These are phyloP conservation scores for Auricularia heimuer DNA, from an alignment of 768 basidiomycete genomes.

Conservation along the genomic window DNA sequence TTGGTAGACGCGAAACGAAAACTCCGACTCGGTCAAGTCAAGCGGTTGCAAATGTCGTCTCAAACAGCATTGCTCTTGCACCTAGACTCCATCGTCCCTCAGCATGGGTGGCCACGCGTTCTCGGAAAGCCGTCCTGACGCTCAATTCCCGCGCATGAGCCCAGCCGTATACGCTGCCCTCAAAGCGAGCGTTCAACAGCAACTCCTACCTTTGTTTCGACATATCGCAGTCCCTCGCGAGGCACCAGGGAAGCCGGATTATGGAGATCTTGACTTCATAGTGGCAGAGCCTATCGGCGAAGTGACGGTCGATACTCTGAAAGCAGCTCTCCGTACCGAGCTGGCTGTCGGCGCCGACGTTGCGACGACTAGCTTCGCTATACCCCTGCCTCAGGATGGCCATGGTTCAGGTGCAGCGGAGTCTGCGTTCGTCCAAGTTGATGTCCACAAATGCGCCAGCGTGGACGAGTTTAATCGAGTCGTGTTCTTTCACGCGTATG, in stretches of 20 bases:
- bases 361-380: constrained; percentile 55
- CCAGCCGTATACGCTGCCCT: constrained; percentile 40
- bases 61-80: too few relatives aligned
- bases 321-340: constrained; percentile 36
- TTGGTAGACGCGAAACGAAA: too few relatives aligned
- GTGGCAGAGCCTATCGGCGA: constrained; percentile 36
- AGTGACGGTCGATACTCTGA: constrained; percentile 24
- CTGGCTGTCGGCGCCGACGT: constrained; percentile 38
- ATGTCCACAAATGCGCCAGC: constrained; percentile 49
- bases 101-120: constrained; percentile 69
- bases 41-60: too few relatives aligned
- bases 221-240: constrained; percentile 48
- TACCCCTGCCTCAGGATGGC: constrained; percentile 26
- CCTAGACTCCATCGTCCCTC: too few relatives aligned
- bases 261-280: constrained; percentile 64
- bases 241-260: constrained; percentile 52
- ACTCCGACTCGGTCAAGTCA: too few relatives aligned
- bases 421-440: constrained; percentile 40
- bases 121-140: constrained; percentile 30
- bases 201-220: constrained; percentile 37
- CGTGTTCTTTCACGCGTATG: constrained; percentile 52
- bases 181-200: constrained; percentile 35
- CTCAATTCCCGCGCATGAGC: constrained; percentile 53
- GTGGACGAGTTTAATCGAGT: constrained; percentile 40
- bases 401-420: constrained; percentile 31